Evolutionary conservation across 2,329 filamentous ascomycete species (phyloP).

Genomic region (Calonectria henricotiae): DNA sequence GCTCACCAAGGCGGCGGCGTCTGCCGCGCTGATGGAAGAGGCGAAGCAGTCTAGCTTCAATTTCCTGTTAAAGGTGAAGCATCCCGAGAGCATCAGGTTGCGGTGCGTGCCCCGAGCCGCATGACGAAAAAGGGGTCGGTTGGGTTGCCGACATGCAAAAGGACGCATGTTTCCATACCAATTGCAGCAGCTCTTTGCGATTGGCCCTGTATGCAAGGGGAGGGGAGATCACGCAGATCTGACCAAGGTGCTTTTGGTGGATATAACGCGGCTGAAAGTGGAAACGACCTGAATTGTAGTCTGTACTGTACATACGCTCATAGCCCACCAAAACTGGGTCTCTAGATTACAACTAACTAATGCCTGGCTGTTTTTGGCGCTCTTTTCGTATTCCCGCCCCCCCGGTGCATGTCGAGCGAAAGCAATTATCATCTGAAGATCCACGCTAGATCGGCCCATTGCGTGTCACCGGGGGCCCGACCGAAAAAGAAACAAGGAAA

Average conservation of each 20-base stretch:
- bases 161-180: background rate
- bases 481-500: too few species aligned
- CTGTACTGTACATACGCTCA: too few species aligned
- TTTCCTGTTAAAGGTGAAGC: constrained; percentile 48
- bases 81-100: constrained; percentile 45
- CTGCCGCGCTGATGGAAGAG: constrained; percentile 43
- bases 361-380: background rate
- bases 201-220: background rate
- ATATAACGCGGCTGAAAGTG: background rate
- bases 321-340: too few species aligned
- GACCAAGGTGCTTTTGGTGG: background rate
- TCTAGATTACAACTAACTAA: too few species aligned
- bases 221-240: background rate
- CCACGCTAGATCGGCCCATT: background rate
- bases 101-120: constrained; percentile 42
- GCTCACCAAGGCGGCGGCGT: constrained; percentile 37
- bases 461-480: background rate
- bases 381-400: background rate
- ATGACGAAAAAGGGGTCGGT: background rate
- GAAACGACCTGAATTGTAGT: background rate
- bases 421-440: too few species aligned
- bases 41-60: constrained; percentile 49
- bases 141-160: background rate
- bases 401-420: background rate
- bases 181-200: background rate